Percentiles rank a stretch among this genome's conserved stretches.
Conservation (phyloP, 192 early-diverging fungal species). For the Coemansia sp. region DNA sequence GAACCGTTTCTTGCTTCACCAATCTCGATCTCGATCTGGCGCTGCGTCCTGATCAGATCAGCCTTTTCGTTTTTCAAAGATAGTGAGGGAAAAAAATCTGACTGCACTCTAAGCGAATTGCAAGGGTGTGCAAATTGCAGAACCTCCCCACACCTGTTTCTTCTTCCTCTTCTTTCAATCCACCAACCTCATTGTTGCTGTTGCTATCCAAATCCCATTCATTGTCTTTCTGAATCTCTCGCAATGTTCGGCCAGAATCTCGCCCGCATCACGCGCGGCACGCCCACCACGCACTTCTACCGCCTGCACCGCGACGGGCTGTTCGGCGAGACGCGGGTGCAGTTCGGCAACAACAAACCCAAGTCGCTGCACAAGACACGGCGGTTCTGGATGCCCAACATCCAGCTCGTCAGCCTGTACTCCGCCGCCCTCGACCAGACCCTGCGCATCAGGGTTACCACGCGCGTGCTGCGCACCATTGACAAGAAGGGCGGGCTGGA, state of each 20-base stretch:
- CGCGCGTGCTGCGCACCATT: conserved; percentile 70
- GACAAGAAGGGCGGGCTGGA: conserved; percentile 86
- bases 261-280: conserved; percentile 18
- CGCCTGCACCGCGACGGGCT: conserved; percentile 41
- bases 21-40: not conserved
- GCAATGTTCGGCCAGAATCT: conserved; percentile 23
- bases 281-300: conserved; percentile 36
- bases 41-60: not conserved
- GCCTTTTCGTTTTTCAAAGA: no score
- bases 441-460: conserved; percentile 65
- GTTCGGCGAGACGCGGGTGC: conserved; percentile 30
- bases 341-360: conserved; percentile 54
- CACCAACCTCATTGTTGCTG: not conserved
- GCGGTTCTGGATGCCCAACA: conserved; percentile 78
- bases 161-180: not conserved
- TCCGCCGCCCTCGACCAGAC: conserved; percentile 63
- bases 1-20: not conserved
- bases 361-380: conserved; percentile 72
- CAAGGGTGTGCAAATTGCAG: no score
- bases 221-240: no score
- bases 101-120: no score
- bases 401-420: conserved; percentile 65
- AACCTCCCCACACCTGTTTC: not conserved
- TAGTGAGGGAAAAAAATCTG: no score
- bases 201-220: not conserved